Percentiles rank a stretch among this genome's conserved stretches.
Conservation (phyloP, 495 filamentous ascomycete species). For the Parachaetomium inaequale region DNA sequence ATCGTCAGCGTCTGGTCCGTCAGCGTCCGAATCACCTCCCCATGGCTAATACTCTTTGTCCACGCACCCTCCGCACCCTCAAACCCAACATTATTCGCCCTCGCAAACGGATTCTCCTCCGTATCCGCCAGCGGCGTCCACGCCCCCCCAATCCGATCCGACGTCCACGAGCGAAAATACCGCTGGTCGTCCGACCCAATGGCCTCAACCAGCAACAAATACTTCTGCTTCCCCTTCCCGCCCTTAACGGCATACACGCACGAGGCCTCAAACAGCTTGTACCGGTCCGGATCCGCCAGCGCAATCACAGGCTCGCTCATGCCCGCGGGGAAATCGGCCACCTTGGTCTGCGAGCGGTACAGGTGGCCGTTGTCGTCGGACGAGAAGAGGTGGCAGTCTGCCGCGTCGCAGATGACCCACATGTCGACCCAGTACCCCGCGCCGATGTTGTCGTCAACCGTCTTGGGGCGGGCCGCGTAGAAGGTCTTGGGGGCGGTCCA, state of each 20-base stretch:
- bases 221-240: conserved; percentile 13
- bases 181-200: conserved; percentile 21
- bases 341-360: conserved; percentile 24
- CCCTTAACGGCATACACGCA: conserved; percentile 22
- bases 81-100: conserved; percentile 27
- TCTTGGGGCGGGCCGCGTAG: conserved; percentile 20
- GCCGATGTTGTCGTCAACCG: conserved; percentile 23
- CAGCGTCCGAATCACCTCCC: conserved; percentile 21
- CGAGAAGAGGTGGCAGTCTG: conserved; percentile 26
- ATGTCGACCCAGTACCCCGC: conserved; percentile 31
- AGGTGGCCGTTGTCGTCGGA: conserved; percentile 32
- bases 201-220: conserved; percentile 26
- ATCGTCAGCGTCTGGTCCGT: conserved; percentile 27
- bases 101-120: conserved; percentile 26
- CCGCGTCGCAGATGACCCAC: conserved; percentile 31
- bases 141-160: conserved; percentile 12
- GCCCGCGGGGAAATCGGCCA: conserved; percentile 23
- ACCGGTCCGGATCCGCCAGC: conserved; percentile 15
- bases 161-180: conserved; percentile 29
- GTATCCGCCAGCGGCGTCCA: conserved; percentile 24
- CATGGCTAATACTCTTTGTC: conserved; percentile 32
- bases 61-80: conserved; percentile 14
- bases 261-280: conserved; percentile 24
- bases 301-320: conserved; percentile 27
- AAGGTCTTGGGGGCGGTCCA: conserved; percentile 28